phyloP scores from a whole-genome alignment of 1,139 yeast species.

The Candida sp. region DNA sequence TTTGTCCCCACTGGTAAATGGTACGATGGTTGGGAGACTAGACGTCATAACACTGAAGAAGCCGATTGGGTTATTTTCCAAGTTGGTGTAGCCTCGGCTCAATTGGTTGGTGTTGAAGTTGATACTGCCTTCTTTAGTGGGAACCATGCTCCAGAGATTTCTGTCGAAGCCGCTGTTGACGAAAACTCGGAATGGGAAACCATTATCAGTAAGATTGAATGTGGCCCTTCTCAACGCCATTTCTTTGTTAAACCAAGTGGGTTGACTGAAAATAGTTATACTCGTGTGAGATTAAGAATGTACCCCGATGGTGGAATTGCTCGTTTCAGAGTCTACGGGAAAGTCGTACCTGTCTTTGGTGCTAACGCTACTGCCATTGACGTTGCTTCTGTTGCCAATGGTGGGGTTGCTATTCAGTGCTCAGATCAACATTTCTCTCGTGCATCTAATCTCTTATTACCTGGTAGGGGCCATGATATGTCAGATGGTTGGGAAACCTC shows the following conservation, averaged over 20 bases:
- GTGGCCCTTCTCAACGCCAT: slow-evolving; percentile 88
- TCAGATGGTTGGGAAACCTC: slow-evolving; percentile 99
- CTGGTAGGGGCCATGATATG: slow-evolving; percentile 96
- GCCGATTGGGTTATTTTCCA: slow-evolving; percentile 85
- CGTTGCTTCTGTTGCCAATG: slow-evolving; percentile 78
- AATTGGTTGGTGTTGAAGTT: slow-evolving; percentile 76
- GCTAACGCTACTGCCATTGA: slow-evolving; percentile 43
- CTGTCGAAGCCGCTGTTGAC: slow-evolving; percentile 64
- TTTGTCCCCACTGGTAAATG: slow-evolving; percentile 90
- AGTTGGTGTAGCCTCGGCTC: slow-evolving; percentile 83
- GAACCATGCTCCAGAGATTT: slow-evolving; percentile 87
- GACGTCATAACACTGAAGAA: slow-evolving; percentile 82
- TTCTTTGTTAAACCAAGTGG: slow-evolving; percentile 63
- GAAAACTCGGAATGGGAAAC: slow-evolving; percentile 53
- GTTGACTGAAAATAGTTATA: slow-evolving; percentile 56
- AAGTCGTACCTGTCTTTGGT: slow-evolving; percentile 66
- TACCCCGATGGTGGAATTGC: slow-evolving; percentile 99
- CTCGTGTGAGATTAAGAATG: slow-evolving; percentile 83
- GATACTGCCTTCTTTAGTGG: slow-evolving; percentile 95
- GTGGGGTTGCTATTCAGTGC: slow-evolving; percentile 80
- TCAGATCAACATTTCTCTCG: slow-evolving; percentile 95
- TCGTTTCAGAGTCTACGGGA: slow-evolving; percentile 84
- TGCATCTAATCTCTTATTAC: slow-evolving; percentile 81
- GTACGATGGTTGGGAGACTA: slow-evolving; percentile 99
- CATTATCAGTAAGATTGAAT: slow-evolving; percentile 65